Evolutionary conservation across 768 basidiomycete genomes (phyloP), one percentile per base, ranked within the genome.

Genomic region (Psilocybe tampanensis): DNA sequence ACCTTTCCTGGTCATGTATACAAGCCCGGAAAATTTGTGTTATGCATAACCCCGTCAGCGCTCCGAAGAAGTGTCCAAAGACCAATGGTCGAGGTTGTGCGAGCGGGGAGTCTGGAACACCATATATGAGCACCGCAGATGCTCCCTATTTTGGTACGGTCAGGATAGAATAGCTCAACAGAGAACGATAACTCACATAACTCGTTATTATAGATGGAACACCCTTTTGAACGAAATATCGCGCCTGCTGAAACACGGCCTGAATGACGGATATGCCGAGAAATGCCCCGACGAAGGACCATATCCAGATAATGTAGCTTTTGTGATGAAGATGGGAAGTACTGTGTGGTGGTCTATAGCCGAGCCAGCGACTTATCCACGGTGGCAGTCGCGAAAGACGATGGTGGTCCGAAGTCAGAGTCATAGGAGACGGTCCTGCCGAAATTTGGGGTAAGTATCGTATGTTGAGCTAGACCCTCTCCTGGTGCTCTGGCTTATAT

Each of bases 211-310:
- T 77, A 1, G 74, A 64, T 0, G 82, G 83, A 1, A 81, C 80
- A 17, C 71, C 72, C 29, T 77, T 65, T 51, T 72, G 64, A 5
- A 77, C 65, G 63, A 85, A 84, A 57, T 81, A 82, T 6, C 73
- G 73, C 3, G 78, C 70, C 23, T 81, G 75, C 21, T 72, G 73
- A 58, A 84, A 84, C 9, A 80, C 66, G 7, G 76, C 81, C 54
- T 84, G 82, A 44, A 85, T 73, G 34, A 78, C 55, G 0, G 80
- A 73, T 48, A 84, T 74, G 3, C 80, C 80, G 49, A 73, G 72
- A 62, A 84, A 83, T 0, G 83, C 74, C 23, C 77, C 81, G 13
- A 84, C 61, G 62, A 82, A 84, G 0, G 83, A 80, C 81, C 81
- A 84, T 8, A 80, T 32, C 75, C 77, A 82, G 23, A 79, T 60